Percentiles rank a stretch among this genome's conserved stretches.
phyloP scores from a whole-genome alignment of 306 rosid genomes.

The Oxytropis ochrocephala region DNA sequence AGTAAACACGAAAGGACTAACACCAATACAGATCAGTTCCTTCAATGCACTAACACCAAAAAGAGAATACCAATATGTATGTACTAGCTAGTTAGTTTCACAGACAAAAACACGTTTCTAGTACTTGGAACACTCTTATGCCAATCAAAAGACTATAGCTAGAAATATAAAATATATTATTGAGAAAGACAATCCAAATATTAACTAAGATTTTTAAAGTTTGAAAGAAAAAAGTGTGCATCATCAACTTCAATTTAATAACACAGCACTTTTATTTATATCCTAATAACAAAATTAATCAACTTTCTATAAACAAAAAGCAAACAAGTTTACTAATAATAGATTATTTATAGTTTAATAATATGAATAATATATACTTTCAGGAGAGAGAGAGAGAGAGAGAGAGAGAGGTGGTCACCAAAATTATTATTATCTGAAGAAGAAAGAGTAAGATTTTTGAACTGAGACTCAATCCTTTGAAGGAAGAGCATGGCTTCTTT shows the following conservation, averaged over 20 bases:
- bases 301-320: constrained; percentile 7
- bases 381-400: not conserved
- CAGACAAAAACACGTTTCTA: constrained; percentile 8
- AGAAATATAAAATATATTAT: not conserved
- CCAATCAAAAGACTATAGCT: not conserved
- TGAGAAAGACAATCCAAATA: not conserved
- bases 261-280: not conserved
- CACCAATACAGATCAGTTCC: constrained; percentile 22
- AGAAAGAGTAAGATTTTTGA: constrained; percentile 67
- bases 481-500: constrained; percentile 92
- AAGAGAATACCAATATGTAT: constrained; percentile 7
- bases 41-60: constrained; percentile 26
- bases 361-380: not conserved
- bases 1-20: constrained; percentile 10
- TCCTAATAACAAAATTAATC: not conserved
- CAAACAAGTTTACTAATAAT: not conserved
- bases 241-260: constrained; percentile 3
- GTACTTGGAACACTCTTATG: no score
- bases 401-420: constrained; percentile 11
- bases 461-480: constrained; percentile 72
- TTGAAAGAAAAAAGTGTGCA: not conserved
- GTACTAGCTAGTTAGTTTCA: constrained; percentile 5
- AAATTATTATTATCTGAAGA: constrained; percentile 45
- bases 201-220: not conserved
- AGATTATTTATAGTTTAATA: not conserved